Conservation (phyloP, 768 basidiomycete species). For the Dentipellis sp. region DNA sequence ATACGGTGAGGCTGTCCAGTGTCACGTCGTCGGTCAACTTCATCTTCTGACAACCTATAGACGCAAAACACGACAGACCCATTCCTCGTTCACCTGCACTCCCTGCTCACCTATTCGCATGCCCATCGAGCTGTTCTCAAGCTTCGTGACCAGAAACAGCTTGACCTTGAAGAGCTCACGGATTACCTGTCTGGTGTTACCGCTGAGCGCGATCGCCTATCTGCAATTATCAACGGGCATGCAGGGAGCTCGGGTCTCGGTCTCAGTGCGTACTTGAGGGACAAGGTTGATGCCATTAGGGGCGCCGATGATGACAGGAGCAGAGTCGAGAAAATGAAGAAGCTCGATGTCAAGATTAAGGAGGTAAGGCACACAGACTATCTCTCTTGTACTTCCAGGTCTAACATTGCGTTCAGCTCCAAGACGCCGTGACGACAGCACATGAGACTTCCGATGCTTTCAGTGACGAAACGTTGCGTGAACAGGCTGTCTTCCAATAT, state of each 20-base stretch:
- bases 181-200: slow-evolving; percentile 93
- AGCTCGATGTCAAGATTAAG: slow-evolving; percentile 90
- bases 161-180: slow-evolving; percentile 96
- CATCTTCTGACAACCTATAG: slow-evolving; percentile 26
- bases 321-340: slow-evolving; percentile 87
- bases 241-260: slow-evolving; percentile 80
- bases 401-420: slow-evolving; percentile 43
- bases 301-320: slow-evolving; percentile 92
- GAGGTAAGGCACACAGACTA: slow-evolving; percentile 48
- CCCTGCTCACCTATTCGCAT: slow-evolving; percentile 87
- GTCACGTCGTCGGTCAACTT: neutral
- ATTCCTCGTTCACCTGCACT: slow-evolving; percentile 83
- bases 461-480: slow-evolving; percentile 87
- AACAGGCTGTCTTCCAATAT: slow-evolving; percentile 84
- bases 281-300: slow-evolving; percentile 83
- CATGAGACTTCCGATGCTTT: slow-evolving; percentile 96
- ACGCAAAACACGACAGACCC: slow-evolving; percentile 90
- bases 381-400: neutral
- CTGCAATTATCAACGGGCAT: slow-evolving; percentile 84
- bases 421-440: slow-evolving; percentile 92
- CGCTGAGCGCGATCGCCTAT: slow-evolving; percentile 83
- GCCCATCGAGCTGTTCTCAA: slow-evolving; percentile 92
- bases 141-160: slow-evolving; percentile 94
- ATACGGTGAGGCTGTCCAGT: slow-evolving; percentile 45
- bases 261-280: slow-evolving; percentile 82